Evolutionary conservation across 768 basidiomycete species (phyloP).

Genomic region (Tylopilus sp.): DNA sequence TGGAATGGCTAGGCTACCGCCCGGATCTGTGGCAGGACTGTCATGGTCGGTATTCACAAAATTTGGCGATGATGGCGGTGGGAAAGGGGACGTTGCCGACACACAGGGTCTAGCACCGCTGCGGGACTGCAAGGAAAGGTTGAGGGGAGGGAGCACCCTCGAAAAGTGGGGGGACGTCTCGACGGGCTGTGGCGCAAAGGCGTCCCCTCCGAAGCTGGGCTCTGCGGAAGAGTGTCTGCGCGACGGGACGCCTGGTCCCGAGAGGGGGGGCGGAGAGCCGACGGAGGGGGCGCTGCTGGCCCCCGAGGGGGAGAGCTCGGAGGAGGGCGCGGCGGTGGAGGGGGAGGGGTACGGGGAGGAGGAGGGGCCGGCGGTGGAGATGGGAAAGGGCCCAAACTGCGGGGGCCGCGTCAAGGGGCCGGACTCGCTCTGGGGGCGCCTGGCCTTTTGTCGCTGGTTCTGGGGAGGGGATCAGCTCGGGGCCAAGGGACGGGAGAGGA

Average conservation of each 20-base stretch:
- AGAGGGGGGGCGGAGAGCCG: conserved; percentile 38
- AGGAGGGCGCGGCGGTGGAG: neutral
- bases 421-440: conserved; percentile 66
- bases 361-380: conserved; percentile 35
- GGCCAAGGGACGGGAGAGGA: neutral
- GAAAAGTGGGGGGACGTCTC: conserved; percentile 25
- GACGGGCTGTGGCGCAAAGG: conserved; percentile 8
- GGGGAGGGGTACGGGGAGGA: conserved; percentile 18
- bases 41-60: conserved; percentile 17
- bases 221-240: conserved; percentile 17
- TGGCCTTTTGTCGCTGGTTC: conserved; percentile 88
- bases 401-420: conserved; percentile 50
- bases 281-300: conserved; percentile 15
- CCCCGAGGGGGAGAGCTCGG: conserved; percentile 14
- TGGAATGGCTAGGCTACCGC: conserved; percentile 29
- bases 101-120: conserved; percentile 15
- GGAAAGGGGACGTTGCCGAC: conserved; percentile 22
- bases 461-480: conserved; percentile 30
- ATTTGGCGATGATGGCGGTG: conserved; percentile 24
- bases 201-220: too few relatives aligned
- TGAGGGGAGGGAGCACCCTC: conserved; percentile 29
- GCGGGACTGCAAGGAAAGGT: conserved; percentile 15
- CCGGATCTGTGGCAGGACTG: conserved; percentile 15
- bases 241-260: conserved; percentile 55
- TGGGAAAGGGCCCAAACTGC: conserved; percentile 63